Base-by-base conservation (phyloP, 2,329 filamentous ascomycete genomes). In the Epichloe festucae region DNA sequence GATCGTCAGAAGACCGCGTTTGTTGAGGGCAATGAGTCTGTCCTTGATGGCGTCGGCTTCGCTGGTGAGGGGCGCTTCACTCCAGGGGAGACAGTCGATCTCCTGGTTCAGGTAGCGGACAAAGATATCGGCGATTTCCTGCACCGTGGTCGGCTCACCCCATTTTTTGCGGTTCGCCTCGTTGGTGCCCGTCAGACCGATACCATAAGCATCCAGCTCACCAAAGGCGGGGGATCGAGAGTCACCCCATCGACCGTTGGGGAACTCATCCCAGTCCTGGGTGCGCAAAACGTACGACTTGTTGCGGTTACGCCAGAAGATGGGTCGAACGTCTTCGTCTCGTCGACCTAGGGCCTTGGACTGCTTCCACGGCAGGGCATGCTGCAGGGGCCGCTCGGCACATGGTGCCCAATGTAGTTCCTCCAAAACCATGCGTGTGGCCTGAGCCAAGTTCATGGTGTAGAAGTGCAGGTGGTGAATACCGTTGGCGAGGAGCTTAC, bases 231-330 rank as follows among this genome's bases (percentile, higher is more conserved):
- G 53, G 53, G 91, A 97, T 57, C 93, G 81, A 49, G 90, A 91
- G 68, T 98, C 93, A 70, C 93, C 94, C 93, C 93, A 98, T 68
- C 93, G 86, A 46, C 93, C 93, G 74, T 98, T 98, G 52, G 93
- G 93, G 62, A 96, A 98, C 67, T 98, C 93, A 62, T 98, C 93
- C 93, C 93, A 98, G 60, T 96, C 91, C 65, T 96, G 90, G 0
- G 93, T 98, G 51, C 93, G 88, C 52, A 89, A 83, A 51, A 98
- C 84, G 62, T 98, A 98, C 4, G 90, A 95, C 64, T 93, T 89
- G 70, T 95, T 93, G 53, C 93, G 82, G 71, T 97, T 96, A 60
- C 91, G 84, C 93, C 93, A 98, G 77, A 98, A 98, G 59, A 98
- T 95, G 36, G 93, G 93, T 50, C 93, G 87, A 43, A 98, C 93